Conservation (phyloP, 352 stramenopile species). For the Pythium vanterpoolii region DNA sequence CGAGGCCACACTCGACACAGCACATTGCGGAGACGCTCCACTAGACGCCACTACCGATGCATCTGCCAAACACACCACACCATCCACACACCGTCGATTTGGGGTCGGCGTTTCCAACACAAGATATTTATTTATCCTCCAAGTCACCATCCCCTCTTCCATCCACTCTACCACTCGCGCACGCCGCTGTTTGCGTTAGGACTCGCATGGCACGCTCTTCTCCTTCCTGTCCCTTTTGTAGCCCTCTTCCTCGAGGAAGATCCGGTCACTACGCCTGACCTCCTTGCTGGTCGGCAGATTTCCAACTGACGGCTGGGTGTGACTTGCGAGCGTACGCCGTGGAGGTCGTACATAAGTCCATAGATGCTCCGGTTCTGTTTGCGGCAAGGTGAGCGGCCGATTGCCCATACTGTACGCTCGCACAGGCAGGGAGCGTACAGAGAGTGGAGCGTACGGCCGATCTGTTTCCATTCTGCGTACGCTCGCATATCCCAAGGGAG, state of each 20-base stretch:
- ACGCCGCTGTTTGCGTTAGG: constrained; percentile 13
- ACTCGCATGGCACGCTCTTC: background rate
- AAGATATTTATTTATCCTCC: constrained; percentile 16
- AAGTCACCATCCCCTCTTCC: background rate
- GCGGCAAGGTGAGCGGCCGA: too few species aligned
- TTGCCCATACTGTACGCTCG: too few species aligned
- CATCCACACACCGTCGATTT: background rate
- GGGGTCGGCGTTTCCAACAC: background rate
- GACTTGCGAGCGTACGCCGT: constrained; percentile 22
- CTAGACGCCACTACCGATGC: too few species aligned
- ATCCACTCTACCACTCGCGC: background rate
- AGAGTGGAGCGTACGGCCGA: constrained; percentile 10
- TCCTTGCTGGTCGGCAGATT: background rate
- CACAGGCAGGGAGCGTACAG: too few species aligned
- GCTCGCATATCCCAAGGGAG: constrained; percentile 18
- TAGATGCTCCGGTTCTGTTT: too few species aligned
- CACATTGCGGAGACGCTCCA: background rate
- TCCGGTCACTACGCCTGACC: background rate
- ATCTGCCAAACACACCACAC: background rate
- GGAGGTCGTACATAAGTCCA: too few species aligned
- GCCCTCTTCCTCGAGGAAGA: background rate
- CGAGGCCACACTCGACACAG: background rate
- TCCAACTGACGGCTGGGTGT: background rate
- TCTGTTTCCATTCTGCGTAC: constrained; percentile 27
- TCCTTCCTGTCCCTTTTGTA: background rate